These are phyloP conservation scores for Sugiyamaella castrensis DNA, from an alignment of 1,139 yeast genomes.

Conservation along the genomic window DNA sequence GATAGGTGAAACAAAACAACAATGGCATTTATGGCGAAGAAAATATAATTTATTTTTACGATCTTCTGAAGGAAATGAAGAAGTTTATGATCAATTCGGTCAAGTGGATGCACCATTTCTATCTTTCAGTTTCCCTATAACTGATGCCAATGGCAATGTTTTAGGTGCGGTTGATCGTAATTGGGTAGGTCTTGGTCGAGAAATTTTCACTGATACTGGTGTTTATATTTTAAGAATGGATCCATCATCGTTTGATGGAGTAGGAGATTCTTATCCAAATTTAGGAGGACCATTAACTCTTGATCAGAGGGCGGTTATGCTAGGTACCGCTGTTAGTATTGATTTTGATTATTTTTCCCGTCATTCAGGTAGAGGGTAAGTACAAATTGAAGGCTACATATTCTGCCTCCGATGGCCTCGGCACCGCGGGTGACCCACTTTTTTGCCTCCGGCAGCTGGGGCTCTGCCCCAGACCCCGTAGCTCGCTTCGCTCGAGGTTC, in stretches of 20 bases:
- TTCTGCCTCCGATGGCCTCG: too few species aligned
- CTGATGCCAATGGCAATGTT: constrained; percentile 54
- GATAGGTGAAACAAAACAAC: constrained; percentile 83
- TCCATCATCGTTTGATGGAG: constrained; percentile 52
- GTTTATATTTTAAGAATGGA: constrained; percentile 85
- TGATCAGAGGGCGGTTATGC: constrained; percentile 79
- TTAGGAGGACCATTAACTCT: constrained; percentile 47
- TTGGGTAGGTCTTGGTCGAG: constrained; percentile 94
- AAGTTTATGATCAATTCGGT: constrained; percentile 70
- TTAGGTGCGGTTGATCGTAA: constrained; percentile 82
- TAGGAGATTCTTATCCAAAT: constrained; percentile 25
- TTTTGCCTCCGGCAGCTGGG: too few species aligned
- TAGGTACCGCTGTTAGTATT: constrained; percentile 85
- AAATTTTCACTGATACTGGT: constrained; percentile 90
- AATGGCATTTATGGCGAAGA: constrained; percentile 94
- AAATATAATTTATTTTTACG: constrained; percentile 65
- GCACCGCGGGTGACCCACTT: too few species aligned
- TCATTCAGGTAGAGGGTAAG: constrained; percentile 60
- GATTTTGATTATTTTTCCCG: constrained; percentile 95
- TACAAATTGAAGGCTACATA: not conserved
- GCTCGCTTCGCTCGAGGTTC: too few species aligned
- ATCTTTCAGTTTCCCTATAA: constrained; percentile 80
- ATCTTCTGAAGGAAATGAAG: constrained; percentile 22
- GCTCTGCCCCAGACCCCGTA: too few species aligned
- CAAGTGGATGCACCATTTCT: constrained; percentile 82